Evolutionary conservation across 2,329 filamentous ascomycete genomes (phyloP), one percentile per base, ranked within the genome.

Genomic region (Nannizzia gypsea): DNA sequence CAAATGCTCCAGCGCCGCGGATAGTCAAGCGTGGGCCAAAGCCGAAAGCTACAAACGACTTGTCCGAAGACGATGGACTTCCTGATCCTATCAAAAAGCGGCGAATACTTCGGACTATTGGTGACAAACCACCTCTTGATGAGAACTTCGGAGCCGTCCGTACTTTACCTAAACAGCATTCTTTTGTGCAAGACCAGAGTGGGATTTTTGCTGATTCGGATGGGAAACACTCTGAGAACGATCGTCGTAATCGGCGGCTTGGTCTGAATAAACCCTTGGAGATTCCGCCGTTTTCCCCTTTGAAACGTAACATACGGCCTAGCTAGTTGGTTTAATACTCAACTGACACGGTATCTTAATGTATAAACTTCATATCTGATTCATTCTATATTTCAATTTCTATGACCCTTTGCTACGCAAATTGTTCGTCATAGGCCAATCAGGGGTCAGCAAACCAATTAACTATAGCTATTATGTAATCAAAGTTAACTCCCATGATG

Each of bases 251-350:
- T 9, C 34, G 34, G 17, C 55, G 36, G n/a, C 55, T 57, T 42
- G 55, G 55, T 9, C 13, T 20, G 17, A 57, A 42, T 56, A 24
- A 26, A 15, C 15, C 20, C 6, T 40, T 57, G 28, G 31, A 57
- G 15, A 44, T 44, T 6, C 38, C 55, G 24, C 20, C 13, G 20
- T 40, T 57, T 22, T 57, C 55, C 40, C 55, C 55, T 15, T 57
- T 57, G 26, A 57, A 57, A 44, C 55, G 55, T 34, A 57, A 57
- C 11, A 24, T 42, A 36, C 15, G 55, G 26, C 13, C 50, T 34
- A 54, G 24, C 50, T 54, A 34, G 8, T 28, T 24, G 42, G 20
- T 17, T 42, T 17, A 42, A 1, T 42, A 13, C 8, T 17, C 20
- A 11, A 6, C 20, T 24, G 31, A 11, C 8, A 3, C 22, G 20